Conservation (phyloP, 805 yeast species). For the Metschnikowia kofuensis region DNA sequence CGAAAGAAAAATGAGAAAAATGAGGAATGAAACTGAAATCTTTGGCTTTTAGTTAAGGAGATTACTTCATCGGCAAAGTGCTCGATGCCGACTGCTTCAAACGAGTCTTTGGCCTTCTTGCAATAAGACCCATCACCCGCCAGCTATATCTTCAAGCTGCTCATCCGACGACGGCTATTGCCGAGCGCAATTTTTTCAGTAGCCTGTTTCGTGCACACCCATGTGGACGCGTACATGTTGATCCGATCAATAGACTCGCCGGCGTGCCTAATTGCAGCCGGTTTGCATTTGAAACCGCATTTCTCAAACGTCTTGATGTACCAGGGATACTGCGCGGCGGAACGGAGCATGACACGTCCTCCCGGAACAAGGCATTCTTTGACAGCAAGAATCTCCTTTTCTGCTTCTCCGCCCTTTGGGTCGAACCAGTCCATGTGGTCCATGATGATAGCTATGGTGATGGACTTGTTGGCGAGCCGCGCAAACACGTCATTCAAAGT, state of each 20-base stretch:
- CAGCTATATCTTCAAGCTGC: conserved; percentile 33
- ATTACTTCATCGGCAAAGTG: too few relatives aligned
- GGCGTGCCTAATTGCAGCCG: conserved; percentile 65
- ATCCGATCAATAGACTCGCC: conserved; percentile 73
- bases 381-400: conserved; percentile 62
- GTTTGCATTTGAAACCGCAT: conserved; percentile 62
- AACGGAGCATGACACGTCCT: conserved; percentile 74
- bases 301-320: conserved; percentile 66
- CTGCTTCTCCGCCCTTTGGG: conserved; percentile 60
- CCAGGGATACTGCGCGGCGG: conserved; percentile 77
- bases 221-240: conserved; percentile 86
- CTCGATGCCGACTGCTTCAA: too few relatives aligned
- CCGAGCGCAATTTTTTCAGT: conserved; percentile 1
- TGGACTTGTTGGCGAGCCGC: conserved; percentile 57
- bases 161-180: conserved; percentile 42
- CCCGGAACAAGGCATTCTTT: conserved; percentile 58
- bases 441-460: conserved; percentile 80
- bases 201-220: conserved; percentile 66
- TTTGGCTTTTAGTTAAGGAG: too few relatives aligned
- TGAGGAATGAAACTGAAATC: too few relatives aligned
- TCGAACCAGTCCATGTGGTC: conserved; percentile 94
- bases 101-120: too few relatives aligned
- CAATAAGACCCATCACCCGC: not conserved
- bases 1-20: too few relatives aligned
- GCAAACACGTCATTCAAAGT: conserved; percentile 71